Evolutionary conservation across 2,329 filamentous ascomycete species (phyloP), one percentile per base, ranked within the genome.

Genomic region (Neofusicoccum umdonicola): DNA sequence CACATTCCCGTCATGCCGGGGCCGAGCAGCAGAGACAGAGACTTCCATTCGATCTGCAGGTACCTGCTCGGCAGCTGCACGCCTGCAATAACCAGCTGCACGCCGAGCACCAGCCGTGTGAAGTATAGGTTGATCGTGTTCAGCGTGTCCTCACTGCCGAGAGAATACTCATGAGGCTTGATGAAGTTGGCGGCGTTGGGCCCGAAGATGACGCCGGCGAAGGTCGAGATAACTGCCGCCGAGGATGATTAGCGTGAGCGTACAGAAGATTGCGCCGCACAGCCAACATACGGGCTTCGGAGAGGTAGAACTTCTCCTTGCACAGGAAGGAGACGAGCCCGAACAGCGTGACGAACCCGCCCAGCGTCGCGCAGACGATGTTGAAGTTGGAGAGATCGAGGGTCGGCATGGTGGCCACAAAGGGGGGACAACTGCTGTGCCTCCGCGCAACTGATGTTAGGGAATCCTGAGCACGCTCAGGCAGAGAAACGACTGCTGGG

Each of bases 291-390:
- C 92, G 81, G 62, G 93, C 91, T 84, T 97, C 93, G 1, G 92
- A 96, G 0, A 97, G 84, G 75, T 97, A 97, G 74, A 91, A 94
- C 65, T 88, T 90, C 79, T 97, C 93, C 74, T 97, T 97, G 73
- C 91, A 84, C 17, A 97, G 84, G 73, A 93, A 96, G 0, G 92
- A 97, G 0, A 97, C 92, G 48, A 97, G 80, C 3, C 92, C 93
- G 72, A 96, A 97, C n/a, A 96, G 70, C 0, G 91, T 92, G 67
- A 97, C 88, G 79, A 96, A 97, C 1, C 91, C 93, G 13, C 93
- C 93, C 12, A 96, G 78, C 7, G 91, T 85, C 62, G 90, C 89
- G 73, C 91, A 88, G 63, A 93, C 86, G 68, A 95, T 90, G 78
- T 96, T 96, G 83, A 96, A 96, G 75, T 93, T 90, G 68, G 85